Evolutionary conservation across 805 yeast genomes (phyloP).

Genomic region (Metschnikowia gruessii): DNA sequence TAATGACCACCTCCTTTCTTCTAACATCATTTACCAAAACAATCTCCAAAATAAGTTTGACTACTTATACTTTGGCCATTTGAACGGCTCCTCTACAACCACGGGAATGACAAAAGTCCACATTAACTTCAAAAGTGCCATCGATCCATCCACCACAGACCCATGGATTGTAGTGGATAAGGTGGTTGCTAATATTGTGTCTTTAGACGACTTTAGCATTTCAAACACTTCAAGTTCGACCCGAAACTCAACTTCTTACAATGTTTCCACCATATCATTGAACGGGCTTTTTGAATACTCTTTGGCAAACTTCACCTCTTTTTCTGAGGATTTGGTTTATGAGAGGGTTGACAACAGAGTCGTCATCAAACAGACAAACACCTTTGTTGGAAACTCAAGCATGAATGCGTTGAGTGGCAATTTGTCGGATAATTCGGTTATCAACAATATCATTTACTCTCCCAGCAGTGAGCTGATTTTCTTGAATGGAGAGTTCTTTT

Average conservation of each 20-base stretch:
- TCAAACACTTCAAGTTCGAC: slow-evolving; percentile 14
- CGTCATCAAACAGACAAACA: slow-evolving; percentile 30
- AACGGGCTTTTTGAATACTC: slow-evolving; percentile 87
- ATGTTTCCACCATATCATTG: slow-evolving; percentile 37
- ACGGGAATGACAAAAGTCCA: slow-evolving; percentile 31
- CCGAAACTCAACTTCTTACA: slow-evolving; percentile 15
- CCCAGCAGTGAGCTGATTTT: slow-evolving; percentile 26
- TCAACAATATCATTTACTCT: slow-evolving; percentile 9
- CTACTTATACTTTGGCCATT: slow-evolving; percentile 64
- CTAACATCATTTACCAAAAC: slow-evolving; percentile 66
- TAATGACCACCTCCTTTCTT: slow-evolving; percentile 41
- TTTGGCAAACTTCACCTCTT: slow-evolving; percentile 53
- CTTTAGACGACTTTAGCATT: slow-evolving; percentile 42
- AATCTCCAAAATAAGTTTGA: slow-evolving; percentile 82
- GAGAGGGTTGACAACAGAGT: slow-evolving; percentile 19
- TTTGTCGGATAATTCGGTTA: slow-evolving; percentile 18
- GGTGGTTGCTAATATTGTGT: slow-evolving; percentile 47
- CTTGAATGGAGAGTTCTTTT: slow-evolving; percentile 47
- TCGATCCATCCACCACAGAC: slow-evolving; percentile 20
- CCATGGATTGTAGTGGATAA: slow-evolving; percentile 71
- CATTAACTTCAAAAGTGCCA: slow-evolving; percentile 26
- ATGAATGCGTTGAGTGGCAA: slow-evolving; percentile 36
- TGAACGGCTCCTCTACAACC: slow-evolving; percentile 43
- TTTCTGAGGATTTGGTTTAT: slow-evolving; percentile 29
- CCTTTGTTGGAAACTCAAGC: slow-evolving; percentile 41